Percentiles rank a stretch among this genome's conserved stretches.
These are phyloP conservation scores for Solanum tacnaense DNA, from an alignment of 257 asterid species.

Conservation along the genomic window DNA sequence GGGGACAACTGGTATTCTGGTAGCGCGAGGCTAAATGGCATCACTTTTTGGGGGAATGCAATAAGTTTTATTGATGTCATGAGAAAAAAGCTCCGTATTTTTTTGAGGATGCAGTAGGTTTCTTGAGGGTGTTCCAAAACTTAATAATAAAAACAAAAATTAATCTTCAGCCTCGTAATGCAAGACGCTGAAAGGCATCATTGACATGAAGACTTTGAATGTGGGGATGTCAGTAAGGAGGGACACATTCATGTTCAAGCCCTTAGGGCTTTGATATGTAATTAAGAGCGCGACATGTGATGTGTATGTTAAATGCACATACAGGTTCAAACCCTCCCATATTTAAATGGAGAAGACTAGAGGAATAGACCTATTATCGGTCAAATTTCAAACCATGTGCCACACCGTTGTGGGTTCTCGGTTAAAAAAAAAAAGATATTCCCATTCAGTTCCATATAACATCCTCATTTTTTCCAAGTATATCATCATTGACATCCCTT, in stretches of 20 bases:
- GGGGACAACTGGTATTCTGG: not conserved
- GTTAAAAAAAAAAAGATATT: not conserved
- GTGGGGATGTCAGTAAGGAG: not conserved
- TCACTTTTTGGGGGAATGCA: not conserved
- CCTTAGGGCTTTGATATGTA: not conserved
- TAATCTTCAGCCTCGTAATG: not conserved
- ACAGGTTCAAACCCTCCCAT: not conserved
- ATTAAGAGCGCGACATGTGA: not conserved
- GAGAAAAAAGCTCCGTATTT: not conserved
- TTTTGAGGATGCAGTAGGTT: not conserved
- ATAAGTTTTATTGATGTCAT: not conserved
- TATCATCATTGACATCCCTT: not conserved
- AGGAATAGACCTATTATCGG: not conserved
- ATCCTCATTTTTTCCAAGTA: not conserved
- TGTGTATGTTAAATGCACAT: not conserved
- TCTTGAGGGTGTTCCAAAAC: not conserved
- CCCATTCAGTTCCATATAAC: not conserved
- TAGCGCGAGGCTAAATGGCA: not conserved
- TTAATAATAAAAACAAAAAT: not conserved
- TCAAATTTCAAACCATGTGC: not conserved
- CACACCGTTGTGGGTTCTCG: not conserved
- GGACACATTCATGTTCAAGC: not conserved
- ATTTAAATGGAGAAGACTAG: not conserved
- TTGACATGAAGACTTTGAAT: not conserved
- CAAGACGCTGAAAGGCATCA: not conserved